Conservation (phyloP, 2,329 filamentous ascomycete species). For the Claviceps pazoutovae region DNA sequence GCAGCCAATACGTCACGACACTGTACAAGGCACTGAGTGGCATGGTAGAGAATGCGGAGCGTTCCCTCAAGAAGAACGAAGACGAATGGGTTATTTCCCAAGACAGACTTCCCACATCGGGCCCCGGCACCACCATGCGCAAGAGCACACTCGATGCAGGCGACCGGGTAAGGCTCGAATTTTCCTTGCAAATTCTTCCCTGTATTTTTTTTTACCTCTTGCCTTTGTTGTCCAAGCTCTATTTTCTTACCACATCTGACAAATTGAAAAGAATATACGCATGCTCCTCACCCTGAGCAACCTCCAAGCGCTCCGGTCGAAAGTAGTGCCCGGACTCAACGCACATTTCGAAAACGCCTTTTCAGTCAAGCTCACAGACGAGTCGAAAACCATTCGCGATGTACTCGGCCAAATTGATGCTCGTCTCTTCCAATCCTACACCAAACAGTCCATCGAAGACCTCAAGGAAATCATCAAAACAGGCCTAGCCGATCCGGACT, state of each 20-base stretch:
- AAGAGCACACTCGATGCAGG: conserved; percentile 38
- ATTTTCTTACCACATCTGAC: background rate
- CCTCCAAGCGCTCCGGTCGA: conserved; percentile 65
- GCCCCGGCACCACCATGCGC: conserved; percentile 17
- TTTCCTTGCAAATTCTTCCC: background rate
- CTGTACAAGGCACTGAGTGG: conserved; percentile 88
- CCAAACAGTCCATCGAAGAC: conserved; percentile 55
- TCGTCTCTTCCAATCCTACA: conserved; percentile 85
- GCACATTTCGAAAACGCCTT: conserved; percentile 88
- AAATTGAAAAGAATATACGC: conserved; percentile 50
- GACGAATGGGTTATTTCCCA: conserved; percentile 43
- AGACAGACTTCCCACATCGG: conserved; percentile 25
- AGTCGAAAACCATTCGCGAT: conserved; percentile 81
- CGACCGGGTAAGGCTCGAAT: conserved; percentile 34
- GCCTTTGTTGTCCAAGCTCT: background rate
- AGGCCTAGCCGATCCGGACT: conserved; percentile 57
- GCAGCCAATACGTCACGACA: conserved; percentile 83
- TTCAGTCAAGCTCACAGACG: conserved; percentile 85
- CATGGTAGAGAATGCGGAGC: conserved; percentile 93
- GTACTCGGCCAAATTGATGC: conserved; percentile 83
- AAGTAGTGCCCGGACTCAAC: conserved; percentile 78
- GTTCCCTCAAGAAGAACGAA: conserved; percentile 49
- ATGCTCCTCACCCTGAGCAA: conserved; percentile 93
- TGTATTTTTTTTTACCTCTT: background rate
- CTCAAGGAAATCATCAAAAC: conserved; percentile 56